Evolutionary conservation across 179 eudicot species (phyloP).

Genomic region (Amaranthus tricolor): DNA sequence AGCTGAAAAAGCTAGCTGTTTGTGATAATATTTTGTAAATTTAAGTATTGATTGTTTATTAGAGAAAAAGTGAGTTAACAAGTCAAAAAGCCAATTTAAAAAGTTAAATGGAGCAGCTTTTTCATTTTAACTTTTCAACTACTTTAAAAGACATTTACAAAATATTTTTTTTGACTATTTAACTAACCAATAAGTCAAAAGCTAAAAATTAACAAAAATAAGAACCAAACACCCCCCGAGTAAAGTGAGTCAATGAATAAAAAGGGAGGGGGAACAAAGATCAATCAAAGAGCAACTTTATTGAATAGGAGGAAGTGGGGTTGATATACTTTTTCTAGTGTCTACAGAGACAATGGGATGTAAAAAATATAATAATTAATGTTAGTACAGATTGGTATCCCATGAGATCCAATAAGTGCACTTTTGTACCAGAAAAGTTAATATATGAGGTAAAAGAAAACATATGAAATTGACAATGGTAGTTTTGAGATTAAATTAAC

Average conservation of each 20-base stretch:
- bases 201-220: no score
- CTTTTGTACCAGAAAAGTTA: constrained; percentile 16
- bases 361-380: constrained; percentile 14
- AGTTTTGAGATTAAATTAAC: constrained; percentile 4
- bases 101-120: no score
- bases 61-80: no score
- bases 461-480: not conserved
- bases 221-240: no score
- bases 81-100: no score
- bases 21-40: no score
- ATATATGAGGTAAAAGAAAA: not conserved
- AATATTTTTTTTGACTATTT: no score
- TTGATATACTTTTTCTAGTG: constrained; percentile 18
- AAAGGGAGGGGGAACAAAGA: constrained; percentile 3
- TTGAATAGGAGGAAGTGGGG: constrained; percentile 16
- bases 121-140: no score
- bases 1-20: no score
- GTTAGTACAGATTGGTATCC: constrained; percentile 19
- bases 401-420: constrained; percentile 27
- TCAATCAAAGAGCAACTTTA: constrained; percentile 21
- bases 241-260: not conserved
- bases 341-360: not conserved
- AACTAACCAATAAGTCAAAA: no score
- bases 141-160: no score
- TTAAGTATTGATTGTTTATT: no score